Conservation (phyloP, 1,139 yeast species). For the Hanseniaspora uvarum region DNA sequence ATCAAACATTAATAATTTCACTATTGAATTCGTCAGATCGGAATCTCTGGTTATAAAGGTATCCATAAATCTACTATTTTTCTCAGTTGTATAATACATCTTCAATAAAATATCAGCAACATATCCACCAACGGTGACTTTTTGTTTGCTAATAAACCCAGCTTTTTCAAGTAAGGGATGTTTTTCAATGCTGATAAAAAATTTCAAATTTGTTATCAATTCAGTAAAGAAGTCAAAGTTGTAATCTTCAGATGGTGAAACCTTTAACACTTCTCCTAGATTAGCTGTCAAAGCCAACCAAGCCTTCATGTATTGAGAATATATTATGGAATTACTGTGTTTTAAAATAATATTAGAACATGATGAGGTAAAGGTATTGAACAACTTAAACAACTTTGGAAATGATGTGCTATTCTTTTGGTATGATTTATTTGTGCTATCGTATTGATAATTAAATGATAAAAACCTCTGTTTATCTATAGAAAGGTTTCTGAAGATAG, state of each 20-base stretch:
- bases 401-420: slow-evolving; percentile 2
- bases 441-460: neutral
- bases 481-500: slow-evolving; percentile 8
- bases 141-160: neutral
- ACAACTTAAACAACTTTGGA: slow-evolving; percentile 3
- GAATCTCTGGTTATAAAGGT: neutral
- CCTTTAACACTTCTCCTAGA: slow-evolving; percentile 3
- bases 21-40: neutral
- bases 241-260: neutral
- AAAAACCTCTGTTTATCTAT: slow-evolving; percentile 3
- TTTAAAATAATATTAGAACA: neutral
- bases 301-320: slow-evolving; percentile 4
- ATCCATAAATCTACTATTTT: slow-evolving; percentile 6
- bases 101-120: slow-evolving; percentile 6
- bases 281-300: slow-evolving; percentile 8
- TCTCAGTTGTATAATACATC: slow-evolving; percentile 5
- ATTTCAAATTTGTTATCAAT: slow-evolving; percentile 3
- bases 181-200: slow-evolving; percentile 7
- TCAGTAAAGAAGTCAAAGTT: slow-evolving; percentile 7
- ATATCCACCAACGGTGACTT: slow-evolving; percentile 7
- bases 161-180: neutral
- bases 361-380: neutral
- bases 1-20: neutral
- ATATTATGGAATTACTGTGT: neutral
- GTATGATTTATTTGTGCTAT: neutral